Evolutionary conservation across 2,329 filamentous ascomycete genomes (phyloP), one percentile per base, ranked within the genome.

Genomic region (Elsinoe fawcettii): DNA sequence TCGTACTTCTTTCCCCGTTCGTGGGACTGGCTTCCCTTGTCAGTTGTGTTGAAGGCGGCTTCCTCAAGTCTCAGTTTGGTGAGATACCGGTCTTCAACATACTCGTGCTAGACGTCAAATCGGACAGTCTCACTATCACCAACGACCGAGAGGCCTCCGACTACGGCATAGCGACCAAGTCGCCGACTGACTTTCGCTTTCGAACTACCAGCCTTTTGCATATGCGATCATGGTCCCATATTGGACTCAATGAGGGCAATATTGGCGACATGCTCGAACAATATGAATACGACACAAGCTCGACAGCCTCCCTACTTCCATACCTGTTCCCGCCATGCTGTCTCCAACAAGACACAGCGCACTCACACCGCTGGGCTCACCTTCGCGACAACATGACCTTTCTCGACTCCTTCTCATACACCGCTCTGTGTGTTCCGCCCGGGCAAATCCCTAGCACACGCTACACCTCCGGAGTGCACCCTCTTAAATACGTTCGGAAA

Each of bases 311-410:
- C 9, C 18, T 56, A 8, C 23, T 56, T 6, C 30, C 41, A 20
- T 47, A 22, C 16, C 30, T 56, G 2, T 56, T 56, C 20, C 54
- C 54, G 3, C 54, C 37, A 9, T 56, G 54, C 43, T 56, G 54
- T 22, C 14, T 56, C 11, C 54, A 56, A 22, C 54, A 49, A 23
- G 43, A 46, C 32, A 47, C 41, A 5, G 23, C 25, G 6, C 54
- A 56, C 30, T 56, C 54, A 22, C 54, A 56, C 30, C 54, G 54
- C 41, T 56, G 54, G 54, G 37, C 39, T 2, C 54, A 56, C n/a
- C 54, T 56, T 8, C 23, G 54, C 1, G 54, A 56, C 41, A 46
- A 56, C 20, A 56, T 56, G 54, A 47, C 54, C 23, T 56, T 56
- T 30, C 39, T 56, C 25, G 54, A 56, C 43, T 49, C 39, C 54